These are phyloP conservation scores for Caulochytrium protostelioides DNA, from an alignment of 371 early-diverging fungal genomes.

Conservation along the genomic window DNA sequence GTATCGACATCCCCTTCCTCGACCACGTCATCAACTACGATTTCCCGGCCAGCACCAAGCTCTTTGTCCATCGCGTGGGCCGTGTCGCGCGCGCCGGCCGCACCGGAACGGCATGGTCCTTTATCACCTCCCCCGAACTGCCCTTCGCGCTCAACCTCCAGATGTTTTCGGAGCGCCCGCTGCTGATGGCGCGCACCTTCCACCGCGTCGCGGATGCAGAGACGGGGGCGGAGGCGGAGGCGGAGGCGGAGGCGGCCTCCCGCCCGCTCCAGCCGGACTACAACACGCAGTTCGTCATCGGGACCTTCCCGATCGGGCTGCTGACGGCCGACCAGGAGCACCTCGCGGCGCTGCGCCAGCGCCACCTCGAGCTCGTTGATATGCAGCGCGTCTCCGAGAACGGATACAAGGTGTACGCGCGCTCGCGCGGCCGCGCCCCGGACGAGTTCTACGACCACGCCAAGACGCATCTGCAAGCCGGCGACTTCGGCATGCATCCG, in stretches of 20 bases:
- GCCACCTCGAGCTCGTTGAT: conserved; percentile 38
- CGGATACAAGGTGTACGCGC: conserved; percentile 63
- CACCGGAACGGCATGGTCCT: conserved; percentile 73
- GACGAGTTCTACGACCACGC: conserved; percentile 61
- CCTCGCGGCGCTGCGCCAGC: conserved; percentile 32
- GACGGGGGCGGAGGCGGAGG: conserved; percentile 2
- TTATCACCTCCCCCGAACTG: conserved; percentile 41
- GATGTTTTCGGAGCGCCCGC: conserved; percentile 58
- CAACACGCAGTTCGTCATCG: conserved; percentile 59
- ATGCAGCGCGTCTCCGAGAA: conserved; percentile 45
- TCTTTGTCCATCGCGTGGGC: conserved; percentile 96
- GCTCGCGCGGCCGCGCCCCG: conserved; percentile 52
- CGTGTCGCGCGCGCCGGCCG: conserved; percentile 92
- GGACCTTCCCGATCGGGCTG: conserved; percentile 44
- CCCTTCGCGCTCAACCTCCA: conserved; percentile 82
- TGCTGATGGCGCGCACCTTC: conserved; percentile 30
- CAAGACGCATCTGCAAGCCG: conserved; percentile 49
- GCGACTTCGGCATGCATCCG: conserved; percentile 51
- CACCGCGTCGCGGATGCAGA: conserved; percentile 1
- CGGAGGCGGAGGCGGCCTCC: conserved; percentile 3
- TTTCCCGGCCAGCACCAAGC: conserved; percentile 76
- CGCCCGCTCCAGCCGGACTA: conserved; percentile 32
- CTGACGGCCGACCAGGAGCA: conserved; percentile 50
- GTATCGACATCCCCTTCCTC: conserved; percentile 94
- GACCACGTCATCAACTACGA: conserved; percentile 96